These are phyloP conservation scores for Calycina marina DNA, from an alignment of 2,329 filamentous ascomycete species.

Conservation along the genomic window DNA sequence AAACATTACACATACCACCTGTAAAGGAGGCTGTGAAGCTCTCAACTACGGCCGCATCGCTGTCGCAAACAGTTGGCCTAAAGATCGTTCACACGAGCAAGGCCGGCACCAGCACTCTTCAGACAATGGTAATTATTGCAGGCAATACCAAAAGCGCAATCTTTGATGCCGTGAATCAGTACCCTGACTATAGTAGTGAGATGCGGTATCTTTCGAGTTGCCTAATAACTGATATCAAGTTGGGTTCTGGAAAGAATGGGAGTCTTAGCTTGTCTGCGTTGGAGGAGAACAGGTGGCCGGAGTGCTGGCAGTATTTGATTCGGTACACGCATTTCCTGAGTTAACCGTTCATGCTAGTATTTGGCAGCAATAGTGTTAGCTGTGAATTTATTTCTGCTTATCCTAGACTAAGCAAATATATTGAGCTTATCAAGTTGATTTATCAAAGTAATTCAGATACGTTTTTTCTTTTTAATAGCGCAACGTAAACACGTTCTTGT, in stretches of 20 bases:
- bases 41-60: slow-evolving; percentile 1
- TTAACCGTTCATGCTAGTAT: slow-evolving; percentile 9
- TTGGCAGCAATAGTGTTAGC: slow-evolving; percentile 3
- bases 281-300: slow-evolving; percentile 8
- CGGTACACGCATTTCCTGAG: slow-evolving; percentile 10
- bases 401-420: neutral
- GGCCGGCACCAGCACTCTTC: slow-evolving; percentile 2
- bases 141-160: slow-evolving; percentile 5
- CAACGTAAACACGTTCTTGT: too few relatives aligned
- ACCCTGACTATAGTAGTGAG: slow-evolving; percentile 5
- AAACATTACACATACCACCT: neutral
- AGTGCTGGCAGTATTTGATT: slow-evolving; percentile 10
- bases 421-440: neutral
- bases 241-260: slow-evolving; percentile 9
- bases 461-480: too few relatives aligned
- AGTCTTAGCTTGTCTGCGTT: slow-evolving; percentile 8
- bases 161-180: slow-evolving; percentile 6
- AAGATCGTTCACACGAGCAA: slow-evolving; percentile 4
- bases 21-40: neutral
- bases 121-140: slow-evolving; percentile 4
- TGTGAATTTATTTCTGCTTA: neutral
- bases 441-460: neutral
- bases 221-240: slow-evolving; percentile 7
- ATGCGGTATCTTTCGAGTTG: neutral
- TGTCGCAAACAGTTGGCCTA: slow-evolving; percentile 4